phyloP scores from a whole-genome alignment of 768 basidiomycete genomes.

The Neoboletus magnificus region DNA sequence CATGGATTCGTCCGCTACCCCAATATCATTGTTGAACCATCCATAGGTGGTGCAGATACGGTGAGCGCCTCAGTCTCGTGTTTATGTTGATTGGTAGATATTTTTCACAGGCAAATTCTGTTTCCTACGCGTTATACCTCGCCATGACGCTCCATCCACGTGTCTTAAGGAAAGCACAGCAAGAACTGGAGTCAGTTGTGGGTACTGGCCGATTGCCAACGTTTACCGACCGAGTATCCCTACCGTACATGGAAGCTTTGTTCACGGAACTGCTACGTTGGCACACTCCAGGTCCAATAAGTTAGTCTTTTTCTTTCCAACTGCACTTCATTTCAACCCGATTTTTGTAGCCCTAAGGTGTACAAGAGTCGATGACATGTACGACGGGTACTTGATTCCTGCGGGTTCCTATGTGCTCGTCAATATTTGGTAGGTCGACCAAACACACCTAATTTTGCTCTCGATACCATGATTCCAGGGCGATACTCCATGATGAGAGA shows the following conservation, averaged over 20 bases:
- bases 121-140: neutral
- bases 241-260: neutral
- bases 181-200: neutral
- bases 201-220: neutral
- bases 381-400: neutral
- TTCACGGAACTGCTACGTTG: neutral
- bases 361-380: neutral
- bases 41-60: neutral
- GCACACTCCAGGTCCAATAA: neutral
- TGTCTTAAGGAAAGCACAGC: neutral
- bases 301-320: neutral
- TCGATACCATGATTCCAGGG: neutral
- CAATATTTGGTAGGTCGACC: neutral
- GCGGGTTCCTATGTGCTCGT: neutral
- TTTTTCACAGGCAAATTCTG: neutral
- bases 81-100: neutral
- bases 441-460: neutral
- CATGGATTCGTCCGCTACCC: neutral
- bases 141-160: neutral
- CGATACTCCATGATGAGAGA: neutral
- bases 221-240: neutral
- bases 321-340: neutral
- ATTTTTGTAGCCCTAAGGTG: neutral
- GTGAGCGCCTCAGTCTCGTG: neutral
- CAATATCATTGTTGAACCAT: neutral